Evolutionary conservation across 768 basidiomycete genomes (phyloP).

Genomic region (Asterophora parasitica): DNA sequence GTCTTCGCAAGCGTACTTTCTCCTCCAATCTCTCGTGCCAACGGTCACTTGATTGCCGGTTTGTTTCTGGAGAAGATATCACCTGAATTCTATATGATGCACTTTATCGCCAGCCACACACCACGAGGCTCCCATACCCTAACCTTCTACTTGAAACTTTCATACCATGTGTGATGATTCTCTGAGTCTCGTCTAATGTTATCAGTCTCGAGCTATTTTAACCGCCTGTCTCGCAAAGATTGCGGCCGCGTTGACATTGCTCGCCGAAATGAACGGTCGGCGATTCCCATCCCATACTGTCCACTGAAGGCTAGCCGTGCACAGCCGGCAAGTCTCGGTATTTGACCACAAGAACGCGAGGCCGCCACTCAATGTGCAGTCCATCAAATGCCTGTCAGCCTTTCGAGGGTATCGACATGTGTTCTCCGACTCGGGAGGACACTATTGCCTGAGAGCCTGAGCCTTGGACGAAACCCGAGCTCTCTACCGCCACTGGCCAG

Average conservation of each 20-base stretch:
- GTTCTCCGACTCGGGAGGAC: constrained; percentile 4
- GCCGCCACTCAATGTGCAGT: constrained; percentile 1
- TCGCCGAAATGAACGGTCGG: not conserved
- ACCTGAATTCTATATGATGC: not conserved
- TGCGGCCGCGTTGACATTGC: not conserved
- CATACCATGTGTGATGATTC: not conserved
- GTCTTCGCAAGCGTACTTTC: not conserved
- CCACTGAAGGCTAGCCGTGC: constrained; percentile 5
- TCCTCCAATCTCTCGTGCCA: not conserved
- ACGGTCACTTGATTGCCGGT: too few relatives aligned
- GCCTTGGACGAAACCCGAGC: constrained; percentile 1
- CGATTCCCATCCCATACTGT: not conserved
- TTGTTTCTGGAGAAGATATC: not conserved
- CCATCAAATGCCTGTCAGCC: constrained; percentile 11
- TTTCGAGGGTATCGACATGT: constrained; percentile 9
- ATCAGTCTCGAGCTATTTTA: not conserved
- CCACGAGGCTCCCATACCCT: not conserved
- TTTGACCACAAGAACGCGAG: constrained; percentile 14
- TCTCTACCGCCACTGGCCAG: constrained; percentile 4
- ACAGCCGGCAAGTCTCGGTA: not conserved
- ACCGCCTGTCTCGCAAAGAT: too few relatives aligned
- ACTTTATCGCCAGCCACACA: not conserved
- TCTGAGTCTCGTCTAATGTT: not conserved
- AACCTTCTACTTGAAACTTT: not conserved
- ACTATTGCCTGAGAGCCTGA: too few relatives aligned